Evolutionary conservation across 768 basidiomycete genomes (phyloP).

Genomic region (Cantharellus anzutake): DNA sequence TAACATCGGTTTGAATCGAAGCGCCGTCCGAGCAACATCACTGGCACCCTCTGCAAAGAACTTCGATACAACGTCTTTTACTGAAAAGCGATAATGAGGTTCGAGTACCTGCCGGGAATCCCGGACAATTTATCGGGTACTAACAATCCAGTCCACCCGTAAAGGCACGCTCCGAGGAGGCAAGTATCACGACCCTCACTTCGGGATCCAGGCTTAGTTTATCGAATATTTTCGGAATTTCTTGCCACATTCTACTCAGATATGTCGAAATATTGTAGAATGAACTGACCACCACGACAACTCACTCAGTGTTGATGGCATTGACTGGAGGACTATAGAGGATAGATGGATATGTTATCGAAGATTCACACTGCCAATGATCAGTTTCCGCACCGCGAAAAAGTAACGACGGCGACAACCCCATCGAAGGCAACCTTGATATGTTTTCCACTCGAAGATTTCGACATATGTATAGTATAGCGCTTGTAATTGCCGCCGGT

Average conservation of each 20-base stretch:
- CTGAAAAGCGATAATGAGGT: neutral
- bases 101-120: neutral
- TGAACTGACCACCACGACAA: neutral
- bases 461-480: too few species aligned
- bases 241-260: slow-evolving; percentile 44
- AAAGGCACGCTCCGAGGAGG: slow-evolving; percentile 49
- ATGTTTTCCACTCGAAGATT: too few species aligned
- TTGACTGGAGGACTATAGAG: slow-evolving; percentile 39
- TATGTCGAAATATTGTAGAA: neutral
- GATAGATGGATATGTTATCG: neutral
- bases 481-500: too few species aligned
- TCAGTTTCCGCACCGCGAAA: neutral
- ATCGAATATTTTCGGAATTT: slow-evolving; percentile 44
- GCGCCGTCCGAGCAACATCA: slow-evolving; percentile 38
- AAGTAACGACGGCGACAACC: neutral
- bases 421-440: neutral
- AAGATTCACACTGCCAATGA: neutral
- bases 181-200: slow-evolving; percentile 57
- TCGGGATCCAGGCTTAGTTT: slow-evolving; percentile 30
- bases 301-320: slow-evolving; percentile 36
- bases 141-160: slow-evolving; percentile 70
- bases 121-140: slow-evolving; percentile 9
- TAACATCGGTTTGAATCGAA: slow-evolving; percentile 30
- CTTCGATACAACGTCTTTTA: slow-evolving; percentile 1
- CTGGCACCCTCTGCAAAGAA: neutral